Base-by-base conservation (phyloP, 2,329 filamentous ascomycete genomes). In the Xylaria hypoxylon region DNA sequence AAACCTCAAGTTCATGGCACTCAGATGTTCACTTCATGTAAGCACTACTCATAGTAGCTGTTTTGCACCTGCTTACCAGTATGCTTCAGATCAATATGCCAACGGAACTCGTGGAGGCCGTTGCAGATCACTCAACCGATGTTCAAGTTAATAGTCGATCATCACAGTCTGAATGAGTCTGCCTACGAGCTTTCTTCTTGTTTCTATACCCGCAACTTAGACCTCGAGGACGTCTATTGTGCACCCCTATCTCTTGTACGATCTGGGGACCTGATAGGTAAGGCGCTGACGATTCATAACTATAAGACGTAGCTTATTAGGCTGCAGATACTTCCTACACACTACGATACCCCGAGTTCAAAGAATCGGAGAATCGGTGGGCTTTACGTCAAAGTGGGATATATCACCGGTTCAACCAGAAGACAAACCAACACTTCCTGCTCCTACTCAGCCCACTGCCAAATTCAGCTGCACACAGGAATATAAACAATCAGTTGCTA, bases 141-240 rank as follows among this genome's bases (percentile, higher is more conserved):
- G 40, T 19, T 44, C 40, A 19, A 44, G 15, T 44, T 44, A 2
- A 44, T 44, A 44, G 15, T 44, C n/a, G n/a, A 19, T 19, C 40
- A 44, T 44, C 17, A 44, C n/a, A 15, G n/a, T 19, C 40, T 44
- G 13, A 44, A 44, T 44, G 40, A 44, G 1, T 44, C 40, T 19
- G 40, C n/a, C 5, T 44, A 44, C n/a, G 40, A 5, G 15, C 15
- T 44, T n/a, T 44, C 40, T 4, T 44, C 40, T 19, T 44, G 40
- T 44, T 44, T 44, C 40, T 44, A 44, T 44, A 44, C 40, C 40
- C 40, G 40, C 40, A 44, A n/a, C 40, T 17, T 44, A 44, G 40
- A 44, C 17, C 40, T 44, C n/a, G 40, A 44, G 17, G 15, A 44
- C 40, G 17, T 7, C 15, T 19, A 44, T 19, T 44, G 40, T 17